Evolutionary conservation across 2,329 filamentous ascomycete genomes (phyloP).

Genomic region (Aspergillus nomiae): DNA sequence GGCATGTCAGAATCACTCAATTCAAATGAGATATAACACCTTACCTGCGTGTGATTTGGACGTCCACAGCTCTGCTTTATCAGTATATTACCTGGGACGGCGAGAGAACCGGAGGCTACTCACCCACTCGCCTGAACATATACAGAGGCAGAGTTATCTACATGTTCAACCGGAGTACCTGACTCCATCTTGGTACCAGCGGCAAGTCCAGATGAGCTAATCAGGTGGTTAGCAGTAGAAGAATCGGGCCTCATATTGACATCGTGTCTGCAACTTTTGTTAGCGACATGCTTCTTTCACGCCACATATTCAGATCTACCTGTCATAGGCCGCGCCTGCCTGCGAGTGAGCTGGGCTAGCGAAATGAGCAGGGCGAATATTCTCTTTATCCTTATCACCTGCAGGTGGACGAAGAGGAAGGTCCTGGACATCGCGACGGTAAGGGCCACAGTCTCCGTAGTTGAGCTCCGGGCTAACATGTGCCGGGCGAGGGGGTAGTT

Average conservation of each 20-base stretch:
- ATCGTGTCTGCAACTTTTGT: background rate
- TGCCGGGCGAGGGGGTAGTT: background rate
- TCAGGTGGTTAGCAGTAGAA: background rate
- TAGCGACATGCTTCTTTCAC: background rate
- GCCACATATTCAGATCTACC: background rate
- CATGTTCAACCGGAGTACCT: background rate
- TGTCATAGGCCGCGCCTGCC: background rate
- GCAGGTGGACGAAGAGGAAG: background rate
- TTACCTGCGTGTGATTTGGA: background rate
- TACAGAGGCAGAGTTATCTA: background rate
- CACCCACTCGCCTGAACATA: background rate
- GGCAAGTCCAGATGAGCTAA: background rate
- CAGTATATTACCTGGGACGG: background rate
- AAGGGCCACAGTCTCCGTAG: background rate
- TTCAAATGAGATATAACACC: background rate
- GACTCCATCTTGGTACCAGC: background rate
- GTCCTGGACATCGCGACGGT: background rate
- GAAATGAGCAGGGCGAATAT: background rate
- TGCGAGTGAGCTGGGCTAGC: background rate
- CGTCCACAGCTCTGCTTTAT: background rate
- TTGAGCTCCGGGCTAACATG: constrained; percentile 6
- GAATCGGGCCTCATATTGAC: background rate
- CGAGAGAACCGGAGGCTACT: background rate
- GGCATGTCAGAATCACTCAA: background rate
- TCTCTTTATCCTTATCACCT: background rate